Evolutionary conservation across 1,284 basidiomycete species (phyloP), one percentile per base, ranked within the genome.

Genomic region (Exobasidium rhododendri): DNA sequence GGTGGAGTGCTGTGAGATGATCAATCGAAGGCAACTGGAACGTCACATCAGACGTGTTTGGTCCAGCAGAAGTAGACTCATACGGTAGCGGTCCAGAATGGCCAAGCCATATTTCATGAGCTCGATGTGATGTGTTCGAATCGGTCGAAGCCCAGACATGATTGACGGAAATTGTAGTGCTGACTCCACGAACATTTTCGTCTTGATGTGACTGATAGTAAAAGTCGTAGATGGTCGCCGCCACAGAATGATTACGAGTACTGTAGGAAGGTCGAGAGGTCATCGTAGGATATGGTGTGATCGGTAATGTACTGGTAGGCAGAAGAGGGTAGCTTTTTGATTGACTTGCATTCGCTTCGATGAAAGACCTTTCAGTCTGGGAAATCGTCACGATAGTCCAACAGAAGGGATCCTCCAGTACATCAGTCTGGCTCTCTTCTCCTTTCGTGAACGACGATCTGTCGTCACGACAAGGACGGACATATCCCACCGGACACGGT

Each of bases 331-430:
- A 40, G 28, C 40, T 26, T 14, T 24, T 40, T 52, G 89, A 28
- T 89, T 87, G 89, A 72, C 89, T 86, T 20, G 88, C 88, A 78
- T 89, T 88, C 4, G 90, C 90, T 75, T 93, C 91, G 77, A 93
- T 92, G 79, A 92, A 93, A n/a, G 91, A 91, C 89, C 91, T 14
- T 28, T 59, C 58, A 24, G 51, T 3, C 10, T 5, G 26, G 66
- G 49, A 91, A 58, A 96, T 93, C 54, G 93, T 91, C 65, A 93
- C 91, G 68, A 97, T 92, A 7, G 91, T 92, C 93, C 93, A 97
- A 75, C 91, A 92, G 63, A 94, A 84, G 82, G 91, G 92, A 77
- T 97, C 93, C 75, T 94, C 91, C 13, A 96, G 91, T 79, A 91
- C 89, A 73, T 93, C 91, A 24, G 86, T 86, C 56, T 58, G 46